Base-by-base conservation (phyloP, 805 yeast species). In the Starmerella cellae region DNA sequence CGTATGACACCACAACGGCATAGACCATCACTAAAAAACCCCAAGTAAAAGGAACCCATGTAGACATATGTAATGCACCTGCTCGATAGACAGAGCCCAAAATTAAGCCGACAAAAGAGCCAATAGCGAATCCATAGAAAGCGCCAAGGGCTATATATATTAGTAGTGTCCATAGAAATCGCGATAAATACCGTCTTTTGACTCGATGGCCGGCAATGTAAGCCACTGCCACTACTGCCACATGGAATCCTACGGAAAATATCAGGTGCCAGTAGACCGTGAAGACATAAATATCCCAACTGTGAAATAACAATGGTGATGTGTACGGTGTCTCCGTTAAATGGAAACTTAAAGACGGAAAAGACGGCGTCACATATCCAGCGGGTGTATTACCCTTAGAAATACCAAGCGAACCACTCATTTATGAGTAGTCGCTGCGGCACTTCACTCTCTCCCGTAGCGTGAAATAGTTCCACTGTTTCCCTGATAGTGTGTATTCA, bases 21-120 rank as follows among this genome's bases (percentile, higher is more conserved):
- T 73, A 81, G 34, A 84, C 56, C 5, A 82, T 68, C 51, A 75
- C 77, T 4, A 80, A 71, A 2, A 80, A 60, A 0, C 77, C 93
- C 75, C 87, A 82, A 42, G 80, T 71, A 50, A 88, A 70, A 0
- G 98, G 97, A 6, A 88, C 75, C 98, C 98, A 88, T 0, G 96
- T 82, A 11, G 93, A 79, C 93, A 91, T 82, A 19, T 80, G 72
- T 53, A 88, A 75, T 20, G 79, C 68, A 0, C 94, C 94, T 0
- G 94, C 76, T 42, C 70, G 67, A 62, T 87, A 87, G 6, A 85
- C 71, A 1, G 84, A 81, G 28, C 78, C 78, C 16, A 82, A 57
- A 49, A 91, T 57, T 11, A 85, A 65, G 0, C 95, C 96, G 32
- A 81, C 68, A 5, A 83, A 67, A 1, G 87, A 74, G 0, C 96